phyloP scores from a whole-genome alignment of 805 yeast genomes.

The Wickerhamomyces sydowiorum region DNA sequence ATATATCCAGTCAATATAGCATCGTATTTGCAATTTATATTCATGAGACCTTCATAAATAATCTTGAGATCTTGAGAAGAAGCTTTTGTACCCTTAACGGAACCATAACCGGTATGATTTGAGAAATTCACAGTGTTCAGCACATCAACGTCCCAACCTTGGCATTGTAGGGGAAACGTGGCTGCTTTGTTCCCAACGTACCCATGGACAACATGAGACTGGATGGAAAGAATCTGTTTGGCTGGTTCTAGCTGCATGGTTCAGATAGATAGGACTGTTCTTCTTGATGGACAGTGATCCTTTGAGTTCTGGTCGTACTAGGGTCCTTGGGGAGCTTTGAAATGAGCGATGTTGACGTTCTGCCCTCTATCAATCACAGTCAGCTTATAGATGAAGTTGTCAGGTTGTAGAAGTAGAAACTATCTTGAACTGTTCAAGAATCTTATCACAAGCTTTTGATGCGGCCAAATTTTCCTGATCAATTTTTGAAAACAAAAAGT shows the following conservation, averaged over 20 bases:
- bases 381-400: too few species aligned
- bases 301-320: too few species aligned
- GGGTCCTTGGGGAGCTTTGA: too few species aligned
- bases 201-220: conserved; percentile 70
- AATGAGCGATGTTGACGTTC: too few species aligned
- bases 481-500: too few species aligned
- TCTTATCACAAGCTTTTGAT: too few species aligned
- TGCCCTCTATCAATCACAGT: too few species aligned
- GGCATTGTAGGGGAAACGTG: conserved; percentile 56
- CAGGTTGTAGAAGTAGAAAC: too few species aligned
- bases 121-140: conserved; percentile 61
- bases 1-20: conserved; percentile 66
- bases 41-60: conserved; percentile 34
- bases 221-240: conserved; percentile 40
- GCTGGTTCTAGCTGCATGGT: neutral
- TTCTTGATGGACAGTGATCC: too few species aligned
- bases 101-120: conserved; percentile 69
- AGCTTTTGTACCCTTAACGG: conserved; percentile 42
- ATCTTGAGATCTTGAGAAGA: conserved; percentile 33
- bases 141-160: conserved; percentile 68
- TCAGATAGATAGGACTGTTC: too few species aligned
- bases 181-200: conserved; percentile 68
- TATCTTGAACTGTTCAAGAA: too few species aligned
- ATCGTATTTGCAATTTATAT: conserved; percentile 32
- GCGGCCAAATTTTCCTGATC: too few species aligned